phyloP scores from a whole-genome alignment of 352 stramenopile genomes.

The Blastocystis hominis region DNA sequence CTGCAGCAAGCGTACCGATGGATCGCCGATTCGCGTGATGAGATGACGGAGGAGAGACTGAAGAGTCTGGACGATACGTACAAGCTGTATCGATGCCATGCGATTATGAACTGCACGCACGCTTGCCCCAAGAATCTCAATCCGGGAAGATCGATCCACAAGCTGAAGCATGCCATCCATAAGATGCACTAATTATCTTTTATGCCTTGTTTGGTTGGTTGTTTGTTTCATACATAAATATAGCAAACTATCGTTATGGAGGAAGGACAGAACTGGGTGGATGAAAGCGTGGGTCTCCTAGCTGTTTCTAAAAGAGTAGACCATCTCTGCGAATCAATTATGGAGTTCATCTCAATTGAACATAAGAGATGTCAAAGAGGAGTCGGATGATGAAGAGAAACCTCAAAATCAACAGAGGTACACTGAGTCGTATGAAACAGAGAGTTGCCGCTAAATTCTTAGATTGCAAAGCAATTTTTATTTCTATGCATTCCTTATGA shows the following conservation, averaged over 20 bases:
- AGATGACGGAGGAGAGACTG: conserved; percentile 84
- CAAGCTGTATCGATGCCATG: conserved; percentile 47
- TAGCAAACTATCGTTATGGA: background rate
- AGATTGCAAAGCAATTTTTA: background rate
- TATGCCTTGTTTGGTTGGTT: background rate
- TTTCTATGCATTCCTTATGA: background rate
- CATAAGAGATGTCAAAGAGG: background rate
- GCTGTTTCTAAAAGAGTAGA: background rate
- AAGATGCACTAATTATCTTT: background rate
- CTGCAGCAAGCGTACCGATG: conserved; percentile 88
- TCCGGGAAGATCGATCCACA: too few species aligned
- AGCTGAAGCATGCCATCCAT: background rate
- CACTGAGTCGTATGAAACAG: background rate
- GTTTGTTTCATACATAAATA: background rate
- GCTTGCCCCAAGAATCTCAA: conserved; percentile 74
- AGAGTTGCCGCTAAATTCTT: background rate
- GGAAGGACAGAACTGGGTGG: background rate
- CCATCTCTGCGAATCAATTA: too few species aligned
- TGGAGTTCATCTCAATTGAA: too few species aligned
- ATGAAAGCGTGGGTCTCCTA: too few species aligned
- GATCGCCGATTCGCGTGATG: conserved; percentile 96
- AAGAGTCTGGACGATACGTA: conserved; percentile 81
- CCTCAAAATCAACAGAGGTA: background rate
- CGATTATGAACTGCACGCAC: conserved; percentile 85
- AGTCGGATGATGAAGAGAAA: background rate